Evolutionary conservation across 345 rosid genomes (phyloP).

Genomic region (Populus pruinosa): DNA sequence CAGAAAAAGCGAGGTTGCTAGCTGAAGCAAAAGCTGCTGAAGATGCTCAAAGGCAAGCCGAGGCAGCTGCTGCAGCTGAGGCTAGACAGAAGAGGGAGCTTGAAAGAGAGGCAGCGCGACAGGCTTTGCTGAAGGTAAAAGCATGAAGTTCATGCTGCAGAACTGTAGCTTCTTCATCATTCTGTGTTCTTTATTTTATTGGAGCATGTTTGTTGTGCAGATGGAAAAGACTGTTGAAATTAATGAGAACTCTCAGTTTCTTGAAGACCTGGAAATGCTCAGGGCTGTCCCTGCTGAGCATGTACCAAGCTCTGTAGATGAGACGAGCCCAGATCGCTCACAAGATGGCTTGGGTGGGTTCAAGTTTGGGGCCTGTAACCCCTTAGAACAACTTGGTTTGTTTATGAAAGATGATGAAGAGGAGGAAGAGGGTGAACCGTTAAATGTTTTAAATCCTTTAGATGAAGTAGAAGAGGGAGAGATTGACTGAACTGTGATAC

Average conservation of each 20-base stretch:
- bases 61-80: slow-evolving; percentile 72
- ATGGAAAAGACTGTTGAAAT: slow-evolving; percentile 92
- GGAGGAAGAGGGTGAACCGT: slow-evolving; percentile 54
- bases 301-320: slow-evolving; percentile 48
- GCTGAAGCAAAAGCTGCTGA: slow-evolving; percentile 86
- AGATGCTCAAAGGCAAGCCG: slow-evolving; percentile 59
- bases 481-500: slow-evolving; percentile 42
- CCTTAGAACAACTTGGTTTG: slow-evolving; percentile 70
- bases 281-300: slow-evolving; percentile 46
- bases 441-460: slow-evolving; percentile 21
- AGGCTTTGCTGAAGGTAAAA: slow-evolving; percentile 65
- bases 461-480: slow-evolving; percentile 79
- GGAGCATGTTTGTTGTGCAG: slow-evolving; percentile 35
- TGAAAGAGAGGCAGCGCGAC: slow-evolving; percentile 89
- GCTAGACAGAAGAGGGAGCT: slow-evolving; percentile 66
- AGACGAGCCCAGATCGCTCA: slow-evolving; percentile 51
- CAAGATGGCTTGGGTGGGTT: slow-evolving; percentile 57
- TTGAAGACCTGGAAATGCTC: slow-evolving; percentile 85
- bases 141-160: background rate
- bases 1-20: slow-evolving; percentile 73
- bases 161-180: background rate
- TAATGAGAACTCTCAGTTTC: slow-evolving; percentile 61
- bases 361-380: slow-evolving; percentile 58
- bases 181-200: slow-evolving; percentile 2
- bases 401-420: slow-evolving; percentile 59